Evolutionary conservation across 805 yeast genomes (phyloP).

Genomic region (Cyberlindnera samutprakarnensis): DNA sequence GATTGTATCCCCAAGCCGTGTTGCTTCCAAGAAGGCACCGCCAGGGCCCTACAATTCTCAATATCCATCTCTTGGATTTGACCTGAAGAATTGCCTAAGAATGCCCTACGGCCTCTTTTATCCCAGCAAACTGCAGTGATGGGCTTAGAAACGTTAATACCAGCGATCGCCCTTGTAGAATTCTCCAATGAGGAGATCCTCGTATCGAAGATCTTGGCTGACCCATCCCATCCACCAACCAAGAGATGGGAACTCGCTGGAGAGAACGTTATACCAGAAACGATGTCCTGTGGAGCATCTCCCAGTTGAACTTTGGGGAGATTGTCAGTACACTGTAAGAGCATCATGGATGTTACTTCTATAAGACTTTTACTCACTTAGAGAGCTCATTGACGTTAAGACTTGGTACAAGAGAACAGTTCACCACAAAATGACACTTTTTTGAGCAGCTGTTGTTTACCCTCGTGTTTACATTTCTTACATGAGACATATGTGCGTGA

Average conservation of each 20-base stretch:
- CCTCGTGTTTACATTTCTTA: too few relatives aligned
- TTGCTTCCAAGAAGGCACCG: slow-evolving; percentile 17
- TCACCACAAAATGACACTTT: too few relatives aligned
- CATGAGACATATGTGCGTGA: too few relatives aligned
- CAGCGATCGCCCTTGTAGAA: slow-evolving; percentile 22
- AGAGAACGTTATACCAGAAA: slow-evolving; percentile 36
- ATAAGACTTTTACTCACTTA: too few relatives aligned
- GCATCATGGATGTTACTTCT: too few relatives aligned
- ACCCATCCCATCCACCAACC: slow-evolving; percentile 54
- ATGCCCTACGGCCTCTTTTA: slow-evolving; percentile 23
- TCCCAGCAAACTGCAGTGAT: slow-evolving; percentile 19
- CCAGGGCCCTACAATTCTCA: slow-evolving; percentile 31
- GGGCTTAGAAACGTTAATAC: slow-evolving; percentile 10
- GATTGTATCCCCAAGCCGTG: slow-evolving; percentile 36
- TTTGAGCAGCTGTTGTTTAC: too few relatives aligned
- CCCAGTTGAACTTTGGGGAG: slow-evolving; percentile 18
- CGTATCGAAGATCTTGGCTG: slow-evolving; percentile 36
- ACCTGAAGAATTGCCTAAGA: slow-evolving; percentile 49
- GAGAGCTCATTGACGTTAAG: too few relatives aligned
- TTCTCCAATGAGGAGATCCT: slow-evolving; percentile 21
- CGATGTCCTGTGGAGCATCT: slow-evolving; percentile 29
- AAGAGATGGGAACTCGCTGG: slow-evolving; percentile 31
- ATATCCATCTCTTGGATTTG: slow-evolving; percentile 43
- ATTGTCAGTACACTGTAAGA: background rate
- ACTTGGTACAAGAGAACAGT: too few relatives aligned